A percentile compares a stretch with the other conserved stretches of the same genome.
These are phyloP conservation scores for Kalmanozyma brasiliensis DNA, from an alignment of 1,284 basidiomycete genomes.

Conservation along the genomic window DNA sequence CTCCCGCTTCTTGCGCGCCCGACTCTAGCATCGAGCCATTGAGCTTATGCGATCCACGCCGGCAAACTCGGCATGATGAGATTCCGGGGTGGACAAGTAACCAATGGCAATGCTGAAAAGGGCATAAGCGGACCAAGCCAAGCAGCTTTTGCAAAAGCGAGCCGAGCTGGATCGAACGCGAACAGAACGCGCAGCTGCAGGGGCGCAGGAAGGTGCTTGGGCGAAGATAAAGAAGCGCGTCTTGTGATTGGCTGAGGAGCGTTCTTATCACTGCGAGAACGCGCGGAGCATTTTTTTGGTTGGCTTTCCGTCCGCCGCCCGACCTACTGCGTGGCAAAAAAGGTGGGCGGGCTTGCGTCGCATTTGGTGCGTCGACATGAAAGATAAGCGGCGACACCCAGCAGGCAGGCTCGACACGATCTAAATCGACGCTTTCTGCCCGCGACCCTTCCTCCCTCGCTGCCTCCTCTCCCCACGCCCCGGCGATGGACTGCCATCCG, in stretches of 20 bases:
- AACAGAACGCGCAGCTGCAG: not conserved
- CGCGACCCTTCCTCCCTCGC: not conserved
- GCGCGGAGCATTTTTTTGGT: not conserved
- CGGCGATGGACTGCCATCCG: too few species aligned
- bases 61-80: too few species aligned
- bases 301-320: not conserved
- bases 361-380: not conserved
- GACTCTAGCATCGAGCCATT: too few species aligned
- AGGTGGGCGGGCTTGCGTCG: too few species aligned
- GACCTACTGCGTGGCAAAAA: not conserved
- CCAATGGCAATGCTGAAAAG: too few species aligned
- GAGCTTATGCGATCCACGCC: too few species aligned
- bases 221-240: not conserved
- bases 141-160: not conserved
- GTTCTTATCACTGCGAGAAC: not conserved
- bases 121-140: too few species aligned
- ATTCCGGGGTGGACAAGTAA: too few species aligned
- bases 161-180: not conserved
- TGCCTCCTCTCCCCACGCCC: not conserved
- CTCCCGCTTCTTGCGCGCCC: too few species aligned
- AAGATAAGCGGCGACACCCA: too few species aligned
- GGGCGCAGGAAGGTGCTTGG: too few species aligned
- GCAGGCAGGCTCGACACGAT: too few species aligned
- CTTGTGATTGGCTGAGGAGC: slow-evolving; percentile 1
- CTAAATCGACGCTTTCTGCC: slow-evolving; percentile 9